Base-by-base conservation (phyloP, 257 asterid species). In the Solanum chilense region DNA sequence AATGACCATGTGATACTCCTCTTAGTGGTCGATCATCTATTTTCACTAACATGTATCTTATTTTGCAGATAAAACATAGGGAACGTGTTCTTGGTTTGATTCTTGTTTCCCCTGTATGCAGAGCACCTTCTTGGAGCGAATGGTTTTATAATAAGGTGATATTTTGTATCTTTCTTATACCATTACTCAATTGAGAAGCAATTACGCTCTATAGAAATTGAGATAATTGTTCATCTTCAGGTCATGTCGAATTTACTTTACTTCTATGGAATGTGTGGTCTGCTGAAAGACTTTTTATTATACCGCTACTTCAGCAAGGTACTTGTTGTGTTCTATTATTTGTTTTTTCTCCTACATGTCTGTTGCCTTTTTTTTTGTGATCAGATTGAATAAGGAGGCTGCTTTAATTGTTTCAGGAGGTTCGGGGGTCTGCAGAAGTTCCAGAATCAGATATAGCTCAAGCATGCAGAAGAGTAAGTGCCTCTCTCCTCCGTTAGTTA, bases 71-170 rank as follows among this genome's bases (percentile, higher is more conserved):
- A 92, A 96, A 96, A 91, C 92, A 90, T 86, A 91, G 94, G 92
- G 98, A 96, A 91, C 92, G 99, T 86, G 98, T 96, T 89, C 93
- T 94, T 58, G 99, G 99, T 80, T 91, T 96, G 95, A 93, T 96
- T 86, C 97, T 96, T 64, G 92, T 96, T 88, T 96, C 99, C 90
- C 98, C 99, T 66, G 91, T 95, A 42, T 95, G 99, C 93, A 93
- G 92, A 93, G 90, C 95, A 52, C 98, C 99, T 82, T 95, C 98
- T 15, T 96, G 98, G 99, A 91, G 95, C 9, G 99, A 96, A 92
- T 95, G 98, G 99, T 91, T 95, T 62, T 90, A 93, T 86, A 96
- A 96, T 89, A 95, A 96, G 98, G 99, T 96, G 9, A 31, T 35
- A 70, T 74, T 87, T 90, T 35, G 33, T 78, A 9, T 45, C 75